Percentiles rank a stretch among this genome's conserved stretches.
Conservation (phyloP, 805 yeast species). For the Pichia rugopelliculosa region DNA sequence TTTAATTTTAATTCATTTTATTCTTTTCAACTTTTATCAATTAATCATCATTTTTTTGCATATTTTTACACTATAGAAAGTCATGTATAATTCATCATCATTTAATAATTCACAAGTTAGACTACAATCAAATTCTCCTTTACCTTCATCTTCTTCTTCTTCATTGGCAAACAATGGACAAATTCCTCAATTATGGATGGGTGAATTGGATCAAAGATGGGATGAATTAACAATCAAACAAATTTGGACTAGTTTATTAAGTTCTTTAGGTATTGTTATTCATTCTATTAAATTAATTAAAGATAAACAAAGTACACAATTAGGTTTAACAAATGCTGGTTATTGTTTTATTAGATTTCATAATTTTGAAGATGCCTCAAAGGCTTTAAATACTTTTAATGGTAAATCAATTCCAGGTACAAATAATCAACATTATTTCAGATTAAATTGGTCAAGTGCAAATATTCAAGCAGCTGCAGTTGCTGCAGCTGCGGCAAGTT, state of each 20-base stretch:
- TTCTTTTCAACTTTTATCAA: no score
- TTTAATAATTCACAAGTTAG: not conserved
- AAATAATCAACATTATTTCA: slow-evolving; percentile 44
- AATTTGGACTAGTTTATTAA: slow-evolving; percentile 49
- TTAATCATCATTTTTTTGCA: not conserved
- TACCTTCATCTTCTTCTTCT: slow-evolving; percentile 6
- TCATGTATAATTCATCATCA: not conserved
- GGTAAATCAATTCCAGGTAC: slow-evolving; percentile 68
- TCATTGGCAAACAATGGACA: slow-evolving; percentile 14
- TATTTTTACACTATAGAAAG: not conserved
- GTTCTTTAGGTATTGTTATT: slow-evolving; percentile 52
- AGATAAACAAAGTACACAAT: slow-evolving; percentile 40
- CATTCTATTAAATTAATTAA: slow-evolving; percentile 59
- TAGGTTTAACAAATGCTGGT: slow-evolving; percentile 45
- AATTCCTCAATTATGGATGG: slow-evolving; percentile 68
- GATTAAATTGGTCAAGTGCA: slow-evolving; percentile 72
- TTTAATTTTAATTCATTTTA: not conserved
- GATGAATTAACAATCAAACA: slow-evolving; percentile 59
- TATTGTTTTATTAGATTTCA: slow-evolving; percentile 81
- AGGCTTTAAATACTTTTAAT: slow-evolving; percentile 54
- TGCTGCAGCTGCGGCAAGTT: slow-evolving; percentile 11
- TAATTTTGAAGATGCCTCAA: slow-evolving; percentile 49
- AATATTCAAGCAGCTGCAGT: slow-evolving; percentile 20
- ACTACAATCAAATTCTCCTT: not conserved
- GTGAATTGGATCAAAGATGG: slow-evolving; percentile 82